These are phyloP conservation scores for Coleophoma cylindrospora DNA, from an alignment of 2,329 filamentous ascomycete species.

Conservation along the genomic window DNA sequence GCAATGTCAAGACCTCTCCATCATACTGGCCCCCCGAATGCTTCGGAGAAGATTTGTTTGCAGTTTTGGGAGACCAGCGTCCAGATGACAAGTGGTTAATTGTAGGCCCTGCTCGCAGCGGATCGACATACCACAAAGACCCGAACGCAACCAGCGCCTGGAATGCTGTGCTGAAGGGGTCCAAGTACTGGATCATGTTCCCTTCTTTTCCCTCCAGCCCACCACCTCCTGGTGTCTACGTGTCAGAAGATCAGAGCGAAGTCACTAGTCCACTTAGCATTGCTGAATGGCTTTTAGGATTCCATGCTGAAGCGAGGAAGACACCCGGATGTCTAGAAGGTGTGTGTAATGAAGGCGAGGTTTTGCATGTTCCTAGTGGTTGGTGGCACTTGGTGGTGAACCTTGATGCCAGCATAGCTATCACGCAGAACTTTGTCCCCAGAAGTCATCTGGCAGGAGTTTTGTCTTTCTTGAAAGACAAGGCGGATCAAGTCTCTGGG, in stretches of 20 bases:
- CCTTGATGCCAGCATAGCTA: conserved; percentile 74
- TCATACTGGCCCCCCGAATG: conserved; percentile 76
- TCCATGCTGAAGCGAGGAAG: conserved; percentile 76
- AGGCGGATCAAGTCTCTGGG: conserved; percentile 80
- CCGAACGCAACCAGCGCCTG: conserved; percentile 74
- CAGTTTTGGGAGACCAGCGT: conserved; percentile 68
- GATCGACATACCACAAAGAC: conserved; percentile 91
- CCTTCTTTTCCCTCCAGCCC: conserved; percentile 50
- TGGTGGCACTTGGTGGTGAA: conserved; percentile 99
- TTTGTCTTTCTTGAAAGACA: conserved; percentile 74
- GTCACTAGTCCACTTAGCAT: conserved; percentile 93
- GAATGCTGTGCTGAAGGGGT: conserved; percentile 87
- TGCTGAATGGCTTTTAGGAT: conserved; percentile 90
- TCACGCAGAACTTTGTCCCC: conserved; percentile 96
- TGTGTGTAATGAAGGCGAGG: conserved; percentile 77
- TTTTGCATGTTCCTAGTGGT: conserved; percentile 86
- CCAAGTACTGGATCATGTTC: conserved; percentile 99
- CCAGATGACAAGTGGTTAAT: conserved; percentile 93
- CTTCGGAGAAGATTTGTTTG: conserved; percentile 84
- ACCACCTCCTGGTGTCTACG: conserved; percentile 78
- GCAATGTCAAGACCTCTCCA: conserved; percentile 37
- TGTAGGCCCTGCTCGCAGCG: conserved; percentile 78
- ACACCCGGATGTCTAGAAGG: conserved; percentile 79
- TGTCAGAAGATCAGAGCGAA: conserved; percentile 84
- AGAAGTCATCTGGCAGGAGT: conserved; percentile 65